Base-by-base conservation (phyloP, 2,329 filamentous ascomycete species). In the Penicillium sp. region DNA sequence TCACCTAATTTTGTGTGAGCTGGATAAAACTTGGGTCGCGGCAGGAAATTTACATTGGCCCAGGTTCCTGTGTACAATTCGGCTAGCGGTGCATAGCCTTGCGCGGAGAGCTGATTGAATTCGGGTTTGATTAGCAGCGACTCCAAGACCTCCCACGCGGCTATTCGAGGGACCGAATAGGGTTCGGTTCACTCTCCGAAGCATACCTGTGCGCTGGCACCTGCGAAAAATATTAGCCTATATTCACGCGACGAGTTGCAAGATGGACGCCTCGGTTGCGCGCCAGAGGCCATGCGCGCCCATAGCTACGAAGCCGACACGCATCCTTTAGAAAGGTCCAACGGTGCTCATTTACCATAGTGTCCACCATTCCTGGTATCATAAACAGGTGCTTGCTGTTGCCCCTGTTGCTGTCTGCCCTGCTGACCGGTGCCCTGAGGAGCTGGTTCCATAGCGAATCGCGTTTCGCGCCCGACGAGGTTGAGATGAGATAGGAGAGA, bases 1-100 rank as follows among this genome's bases (percentile, higher is more conserved):
- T 96, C 64, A 98, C 92, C 91, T 96, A 69, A 55, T 35, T 25
- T 31, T 52, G 42, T 48, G 57, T 75, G 57, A 77, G 61, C 51
- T 23, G 26, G n/a, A 21, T 10, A 26, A 16, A 45, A 13, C 42
- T 25, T 6, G 14, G 8, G 11, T 16, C 14, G 8, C 14, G 26
- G 43, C 11, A 44, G 14, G 52, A 13, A 33, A 78, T 86, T 71
- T 81, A 95, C 93, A 80, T 99, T 99, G 68, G 92, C 90, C 93
- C 93, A 98, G 61, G 92, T 89, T 16, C 93, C 93, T 1, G 91
- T 93, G 77, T 97, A 98, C 56, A 96, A 85, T 75, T 97, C 93
- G 46, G 92, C 82, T 60, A 87, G 88, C n/a, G 93, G 92, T 47
- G 92, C 91, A 75, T 91, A 95, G 56, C 92, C 92, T 78, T 92